Percentiles rank a stretch among this genome's conserved stretches.
Evolutionary conservation across 208 protist genomes (phyloP).

Genomic region (Trypanosoma scelopori): DNA sequence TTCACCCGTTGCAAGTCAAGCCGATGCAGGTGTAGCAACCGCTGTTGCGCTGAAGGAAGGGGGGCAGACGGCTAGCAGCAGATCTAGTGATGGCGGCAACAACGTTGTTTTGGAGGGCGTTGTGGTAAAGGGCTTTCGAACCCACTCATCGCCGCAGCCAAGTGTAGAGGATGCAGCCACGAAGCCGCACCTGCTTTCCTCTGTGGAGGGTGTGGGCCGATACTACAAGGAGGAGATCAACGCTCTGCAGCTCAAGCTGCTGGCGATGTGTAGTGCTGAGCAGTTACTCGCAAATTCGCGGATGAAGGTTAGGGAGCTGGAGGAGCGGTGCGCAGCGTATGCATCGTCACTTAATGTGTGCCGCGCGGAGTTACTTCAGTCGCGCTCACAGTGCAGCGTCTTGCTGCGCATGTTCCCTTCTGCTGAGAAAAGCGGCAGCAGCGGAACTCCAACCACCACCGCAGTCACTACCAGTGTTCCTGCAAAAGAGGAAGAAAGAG

Average conservation of each 20-base stretch:
- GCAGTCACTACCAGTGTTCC: neutral
- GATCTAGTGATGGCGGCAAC: neutral
- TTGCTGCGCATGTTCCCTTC: neutral
- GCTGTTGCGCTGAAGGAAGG: too few relatives aligned
- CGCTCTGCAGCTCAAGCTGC: constrained; percentile 17
- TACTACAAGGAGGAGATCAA: constrained; percentile 36
- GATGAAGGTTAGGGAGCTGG: constrained; percentile 7
- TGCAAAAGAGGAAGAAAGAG: neutral
- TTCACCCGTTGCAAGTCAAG: neutral
- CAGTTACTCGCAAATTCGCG: constrained; percentile 12
- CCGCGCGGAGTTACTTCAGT: neutral
- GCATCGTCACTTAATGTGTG: neutral
- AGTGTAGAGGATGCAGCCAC: neutral
- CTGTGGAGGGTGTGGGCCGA: constrained; percentile 24
- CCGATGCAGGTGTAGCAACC: neutral
- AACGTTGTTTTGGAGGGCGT: constrained; percentile 16
- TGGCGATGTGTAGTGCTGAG: constrained; percentile 18
- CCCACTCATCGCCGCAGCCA: neutral
- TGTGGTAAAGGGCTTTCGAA: neutral
- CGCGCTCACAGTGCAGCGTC: constrained; percentile 12
- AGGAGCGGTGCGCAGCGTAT: constrained; percentile 27
- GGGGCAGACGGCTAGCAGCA: too few relatives aligned
- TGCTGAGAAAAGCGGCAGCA: neutral
- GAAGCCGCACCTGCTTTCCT: constrained; percentile 15
- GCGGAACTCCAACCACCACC: neutral